Evolutionary conservation across 106 monocot genomes (phyloP).

Genomic region (Chionographis japonica): DNA sequence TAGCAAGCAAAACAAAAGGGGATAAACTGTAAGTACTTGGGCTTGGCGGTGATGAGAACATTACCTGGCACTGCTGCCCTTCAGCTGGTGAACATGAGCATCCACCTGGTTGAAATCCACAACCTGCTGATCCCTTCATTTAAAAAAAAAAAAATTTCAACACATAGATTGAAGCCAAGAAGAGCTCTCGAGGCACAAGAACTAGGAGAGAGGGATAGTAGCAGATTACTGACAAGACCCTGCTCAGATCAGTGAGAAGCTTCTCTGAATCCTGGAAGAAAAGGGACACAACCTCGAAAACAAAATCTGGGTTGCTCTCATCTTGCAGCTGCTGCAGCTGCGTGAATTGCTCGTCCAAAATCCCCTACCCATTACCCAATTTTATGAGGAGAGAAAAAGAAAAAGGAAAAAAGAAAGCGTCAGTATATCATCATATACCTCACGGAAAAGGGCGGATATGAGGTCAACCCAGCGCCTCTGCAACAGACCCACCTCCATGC

Average conservation of each 20-base stretch:
- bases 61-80: constrained; percentile 78
- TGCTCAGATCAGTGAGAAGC: constrained; percentile 47
- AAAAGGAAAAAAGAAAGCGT: not conserved
- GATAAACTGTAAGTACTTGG: no score
- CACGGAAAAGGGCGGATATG: constrained; percentile 31
- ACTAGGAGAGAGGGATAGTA: constrained; percentile 2
- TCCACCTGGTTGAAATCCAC: constrained; percentile 62
- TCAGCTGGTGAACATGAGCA: constrained; percentile 70
- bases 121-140: constrained; percentile 27
- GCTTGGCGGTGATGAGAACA: no score
- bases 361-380: constrained; percentile 22
- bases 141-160: not conserved
- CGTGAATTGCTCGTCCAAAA: constrained; percentile 58
- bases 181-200: not conserved
- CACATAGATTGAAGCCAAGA: not conserved
- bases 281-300: constrained; percentile 48
- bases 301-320: constrained; percentile 54
- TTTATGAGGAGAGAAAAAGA: constrained; percentile 1
- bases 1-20: no score
- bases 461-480: constrained; percentile 32
- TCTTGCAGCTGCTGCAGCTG: constrained; percentile 70
- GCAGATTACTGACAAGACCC: constrained; percentile 25
- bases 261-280: constrained; percentile 59
- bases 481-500: constrained; percentile 39
- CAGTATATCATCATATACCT: constrained; percentile 11